Evolutionary conservation across 495 filamentous ascomycete genomes (phyloP).

Genomic region (Parachaetomium inaequale): DNA sequence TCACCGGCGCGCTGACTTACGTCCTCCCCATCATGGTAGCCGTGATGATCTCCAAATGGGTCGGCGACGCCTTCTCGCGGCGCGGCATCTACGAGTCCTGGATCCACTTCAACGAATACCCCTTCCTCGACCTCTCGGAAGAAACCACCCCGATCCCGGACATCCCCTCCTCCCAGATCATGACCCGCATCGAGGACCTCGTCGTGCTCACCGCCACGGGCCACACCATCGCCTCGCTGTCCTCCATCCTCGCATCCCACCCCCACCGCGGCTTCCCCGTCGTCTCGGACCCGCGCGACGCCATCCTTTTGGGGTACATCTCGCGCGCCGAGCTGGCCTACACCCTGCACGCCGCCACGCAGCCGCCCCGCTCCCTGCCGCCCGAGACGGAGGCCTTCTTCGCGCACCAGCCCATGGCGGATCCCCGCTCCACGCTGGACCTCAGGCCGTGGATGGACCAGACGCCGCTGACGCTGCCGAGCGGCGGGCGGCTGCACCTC

Average conservation of each 20-base stretch:
- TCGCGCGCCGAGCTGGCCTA: conserved; percentile 85
- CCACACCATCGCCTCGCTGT: conserved; percentile 76
- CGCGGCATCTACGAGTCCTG: conserved; percentile 96
- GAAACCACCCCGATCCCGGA: conserved; percentile 78
- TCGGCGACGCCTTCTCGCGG: conserved; percentile 91
- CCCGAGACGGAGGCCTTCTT: conserved; percentile 79
- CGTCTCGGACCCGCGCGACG: conserved; percentile 68
- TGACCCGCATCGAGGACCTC: conserved; percentile 90
- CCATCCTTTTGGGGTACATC: conserved; percentile 84
- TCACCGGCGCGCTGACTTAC: conserved; percentile 93
- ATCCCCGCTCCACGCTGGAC: conserved; percentile 75
- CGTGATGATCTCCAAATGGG: conserved; percentile 99
- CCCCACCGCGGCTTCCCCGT: conserved; percentile 92
- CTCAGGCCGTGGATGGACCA: conserved; percentile 97
- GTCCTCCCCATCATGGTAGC: conserved; percentile 99
- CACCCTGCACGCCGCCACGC: conserved; percentile 61
- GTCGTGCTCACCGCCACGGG: conserved; percentile 81
- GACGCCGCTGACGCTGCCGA: conserved; percentile 86
- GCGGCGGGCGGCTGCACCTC: conserved; percentile 68
- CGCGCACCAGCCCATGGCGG: conserved; percentile 73
- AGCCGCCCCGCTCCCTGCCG: conserved; percentile 54
- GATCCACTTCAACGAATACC: conserved; percentile 96
- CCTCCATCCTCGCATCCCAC: conserved; percentile 63
- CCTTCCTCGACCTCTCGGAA: conserved; percentile 91
- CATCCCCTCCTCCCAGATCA: conserved; percentile 76